Evolutionary conservation across 768 basidiomycete genomes (phyloP), one percentile per base, ranked within the genome.

Genomic region (Russula compacta): DNA sequence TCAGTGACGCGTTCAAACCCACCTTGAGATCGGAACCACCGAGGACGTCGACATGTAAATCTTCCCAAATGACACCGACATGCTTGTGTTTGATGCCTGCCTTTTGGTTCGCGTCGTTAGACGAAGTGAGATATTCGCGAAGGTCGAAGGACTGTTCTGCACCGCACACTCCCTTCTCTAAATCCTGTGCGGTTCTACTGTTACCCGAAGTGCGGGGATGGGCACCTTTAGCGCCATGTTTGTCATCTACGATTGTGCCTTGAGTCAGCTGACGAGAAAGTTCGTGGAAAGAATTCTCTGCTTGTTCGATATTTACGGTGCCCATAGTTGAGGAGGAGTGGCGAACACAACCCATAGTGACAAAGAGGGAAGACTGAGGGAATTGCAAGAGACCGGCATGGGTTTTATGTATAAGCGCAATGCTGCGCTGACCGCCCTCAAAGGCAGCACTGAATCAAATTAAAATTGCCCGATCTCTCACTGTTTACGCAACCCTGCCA

Each of bases 61-160:
- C 77, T 50, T 87, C 79, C 88, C 88, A 90, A 33, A 81, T 81
- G 21, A 90, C 83, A 33, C 86, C 87, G 17, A 90, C 87, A 61
- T 87, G 83, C 77, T 91, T 89, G 66, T 87, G 84, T 59, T 81
- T 82, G 50, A 89, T 84, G 11, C 88, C 88, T 1, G 85, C 85
- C 12, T 71, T 69, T 56, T 87, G 80, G 58, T 81, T 79, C 2
- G 83, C 83, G 64, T 87, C 85, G 67, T 87, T 88, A 11, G 84
- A 84, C 2, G 82, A 82, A 2, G 81, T 73, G 48, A 90, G 77
- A 65, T 88, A 89, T 62, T 87, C 86, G 6, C 79, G 80, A 19
- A 91, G 81, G 70, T 89, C 82, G 65, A 89, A 90, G 0, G 69
- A 42, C 8, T 73, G 70, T 4, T 71, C 71, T 17, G 57, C 68